Base-by-base conservation (phyloP, 352 stramenopile genomes). In the Pythium scleroteichum region DNA sequence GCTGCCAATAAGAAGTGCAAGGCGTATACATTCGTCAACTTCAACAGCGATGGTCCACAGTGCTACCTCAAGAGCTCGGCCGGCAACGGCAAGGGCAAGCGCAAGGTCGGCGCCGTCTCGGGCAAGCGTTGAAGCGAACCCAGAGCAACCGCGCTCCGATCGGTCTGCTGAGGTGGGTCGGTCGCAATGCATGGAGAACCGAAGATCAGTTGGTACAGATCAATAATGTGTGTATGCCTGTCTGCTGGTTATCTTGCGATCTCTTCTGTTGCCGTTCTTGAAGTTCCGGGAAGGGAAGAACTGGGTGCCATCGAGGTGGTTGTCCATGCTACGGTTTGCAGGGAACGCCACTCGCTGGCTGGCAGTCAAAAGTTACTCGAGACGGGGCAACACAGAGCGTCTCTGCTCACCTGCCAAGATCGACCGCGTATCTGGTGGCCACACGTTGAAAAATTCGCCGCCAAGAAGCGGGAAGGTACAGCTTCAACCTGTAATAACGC, bases 21-120 rank as follows among this genome's bases (percentile, higher is more conserved):
- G 42, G 73, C 71, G 19, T 85, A 85, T 71, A 84, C 75, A 10
- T 35, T 78, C 19, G 65, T 85, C 20, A 87, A 85, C 55, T 64
- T 73, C 35, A 46, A 39, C 26, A 39, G 52, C 8, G 75, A 73
- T 12, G 66, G 67, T 46, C 58, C 75, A 1, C 66, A 59, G 24
- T 87, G 78, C 51, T 83, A 82, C 55, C 59, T 87, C 22, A 85
- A 85, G 45, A 51, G 23, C 23, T 51, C 23, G 42, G 45, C 23
- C 1, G 32, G 41, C 40, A 27, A 38, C 24, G 40, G 52, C 29
- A 46, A 59, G n/a, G 19, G 41, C 12, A 44, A 32, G 38, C 63
- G 3, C 53, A 77, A 79, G 60, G 73, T 72, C 22, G 72, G 72
- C 14, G 72, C 72, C 0, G 68, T 84, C 9, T 81, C 75, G 7